Percentiles rank a stretch among this genome's conserved stretches.
Evolutionary conservation across 306 rosid species (phyloP).

Genomic region (Phaseolus lunatus): DNA sequence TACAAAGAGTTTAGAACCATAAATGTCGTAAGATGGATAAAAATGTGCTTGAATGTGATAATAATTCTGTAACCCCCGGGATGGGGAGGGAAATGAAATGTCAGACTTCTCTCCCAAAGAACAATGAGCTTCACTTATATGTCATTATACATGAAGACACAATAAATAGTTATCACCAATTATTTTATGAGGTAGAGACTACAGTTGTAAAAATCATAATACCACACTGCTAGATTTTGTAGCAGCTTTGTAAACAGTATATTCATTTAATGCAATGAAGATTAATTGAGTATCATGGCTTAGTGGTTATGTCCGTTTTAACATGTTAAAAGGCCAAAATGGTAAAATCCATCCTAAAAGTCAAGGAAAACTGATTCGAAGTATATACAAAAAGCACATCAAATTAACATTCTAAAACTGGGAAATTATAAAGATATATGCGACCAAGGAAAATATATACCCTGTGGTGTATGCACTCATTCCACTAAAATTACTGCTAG

Average conservation of each 20-base stretch:
- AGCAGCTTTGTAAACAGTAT: constrained; percentile 9
- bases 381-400: constrained; percentile 11
- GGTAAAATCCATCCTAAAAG: not conserved
- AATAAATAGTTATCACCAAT: constrained; percentile 2
- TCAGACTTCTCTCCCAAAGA: not conserved
- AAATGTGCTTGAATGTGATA: constrained; percentile 12
- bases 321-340: constrained; percentile 1
- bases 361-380: constrained; percentile 23
- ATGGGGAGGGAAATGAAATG: not conserved
- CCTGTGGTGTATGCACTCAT: constrained; percentile 98
- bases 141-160: not conserved
- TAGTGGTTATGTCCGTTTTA: constrained; percentile 6
- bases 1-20: not conserved
- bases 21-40: not conserved
- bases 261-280: not conserved
- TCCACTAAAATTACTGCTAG: constrained; percentile 98
- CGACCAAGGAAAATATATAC: constrained; percentile 53
- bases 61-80: constrained; percentile 3
- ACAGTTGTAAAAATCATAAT: not conserved
- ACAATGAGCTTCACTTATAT: not conserved
- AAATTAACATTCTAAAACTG: constrained; percentile 8
- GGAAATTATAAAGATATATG: constrained; percentile 23
- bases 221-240: constrained; percentile 9
- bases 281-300: not conserved
- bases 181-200: not conserved